Conservation (phyloP, 345 rosid species). For the Toxicodendron radicans region DNA sequence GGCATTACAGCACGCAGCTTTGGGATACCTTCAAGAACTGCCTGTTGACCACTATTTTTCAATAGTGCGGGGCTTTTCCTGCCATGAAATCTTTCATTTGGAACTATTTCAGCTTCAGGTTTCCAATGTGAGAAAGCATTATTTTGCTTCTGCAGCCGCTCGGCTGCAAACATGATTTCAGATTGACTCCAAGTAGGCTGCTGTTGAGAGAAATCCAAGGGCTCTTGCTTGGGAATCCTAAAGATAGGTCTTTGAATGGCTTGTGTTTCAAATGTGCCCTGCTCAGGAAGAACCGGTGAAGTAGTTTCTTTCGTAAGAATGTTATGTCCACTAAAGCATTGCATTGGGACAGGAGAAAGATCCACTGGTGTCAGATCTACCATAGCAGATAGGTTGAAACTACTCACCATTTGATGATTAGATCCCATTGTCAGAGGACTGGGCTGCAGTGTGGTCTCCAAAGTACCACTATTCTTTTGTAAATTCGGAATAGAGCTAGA, state of each 20-base stretch:
- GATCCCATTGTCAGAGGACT: conserved; percentile 9
- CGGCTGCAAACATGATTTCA: not conserved
- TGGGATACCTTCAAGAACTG: conserved; percentile 11
- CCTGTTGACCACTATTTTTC: conserved; percentile 8
- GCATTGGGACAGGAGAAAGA: not conserved
- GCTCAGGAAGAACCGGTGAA: conserved; percentile 6
- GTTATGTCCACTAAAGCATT: not conserved
- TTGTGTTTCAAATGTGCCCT: conserved; percentile 8
- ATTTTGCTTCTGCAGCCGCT: not conserved
- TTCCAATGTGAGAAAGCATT: not conserved
- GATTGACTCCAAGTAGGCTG: conserved; percentile 14
- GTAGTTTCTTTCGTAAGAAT: conserved; percentile 5
- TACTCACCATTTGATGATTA: not conserved
- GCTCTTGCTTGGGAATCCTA: conserved; percentile 28
- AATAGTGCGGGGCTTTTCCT: not conserved
- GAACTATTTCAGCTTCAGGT: not conserved
- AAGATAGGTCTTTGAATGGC: conserved; percentile 16
- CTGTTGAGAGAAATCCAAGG: conserved; percentile 15
- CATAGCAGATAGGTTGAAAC: conserved; percentile 7
- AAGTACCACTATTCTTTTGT: not conserved
- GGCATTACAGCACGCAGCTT: conserved; percentile 21
- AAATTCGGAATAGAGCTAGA: conserved; percentile 9
- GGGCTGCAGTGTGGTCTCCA: not conserved
- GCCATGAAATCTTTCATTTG: conserved; percentile 1
- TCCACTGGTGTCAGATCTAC: not conserved